Conservation (phyloP, 345 rosid species). For the Hypericum androsaemum region DNA sequence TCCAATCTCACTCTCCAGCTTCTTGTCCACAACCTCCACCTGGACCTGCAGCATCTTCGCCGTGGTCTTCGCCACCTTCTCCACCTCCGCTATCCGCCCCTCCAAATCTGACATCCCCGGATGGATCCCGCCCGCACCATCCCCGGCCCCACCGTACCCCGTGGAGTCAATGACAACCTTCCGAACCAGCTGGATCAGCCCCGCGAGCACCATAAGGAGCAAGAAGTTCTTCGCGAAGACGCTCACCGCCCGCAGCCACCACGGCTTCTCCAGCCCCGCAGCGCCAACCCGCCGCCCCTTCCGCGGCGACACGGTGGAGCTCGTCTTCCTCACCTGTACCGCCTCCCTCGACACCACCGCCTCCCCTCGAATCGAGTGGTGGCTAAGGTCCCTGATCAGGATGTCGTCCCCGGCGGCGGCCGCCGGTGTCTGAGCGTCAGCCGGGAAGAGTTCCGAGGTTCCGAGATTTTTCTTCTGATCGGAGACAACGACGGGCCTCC, state of each 20-base stretch:
- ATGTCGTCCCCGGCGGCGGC: constrained; percentile 17
- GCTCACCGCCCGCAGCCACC: constrained; percentile 57
- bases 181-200: constrained; percentile 58
- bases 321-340: constrained; percentile 34
- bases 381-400: constrained; percentile 51
- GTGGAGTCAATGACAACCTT: constrained; percentile 28
- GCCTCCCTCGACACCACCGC: constrained; percentile 42
- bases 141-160: constrained; percentile 24
- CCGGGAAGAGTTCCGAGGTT: constrained; percentile 33
- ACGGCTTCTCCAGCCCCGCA: constrained; percentile 42
- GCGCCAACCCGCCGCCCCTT: constrained; percentile 35
- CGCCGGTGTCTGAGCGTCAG: constrained; percentile 34
- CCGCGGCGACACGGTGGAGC: constrained; percentile 52
- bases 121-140: neutral
- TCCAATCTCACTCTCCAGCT: constrained; percentile 46
- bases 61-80: constrained; percentile 50
- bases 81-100: constrained; percentile 65
- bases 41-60: constrained; percentile 67
- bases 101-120: constrained; percentile 50
- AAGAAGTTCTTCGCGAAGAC: constrained; percentile 56
- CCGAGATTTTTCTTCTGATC: constrained; percentile 38
- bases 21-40: constrained; percentile 66
- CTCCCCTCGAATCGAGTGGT: constrained; percentile 53
- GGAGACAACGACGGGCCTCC: constrained; percentile 46
- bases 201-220: constrained; percentile 46